These are phyloP conservation scores for Porphyrellus cyaneotinctus DNA, from an alignment of 768 basidiomycete genomes.

Conservation along the genomic window DNA sequence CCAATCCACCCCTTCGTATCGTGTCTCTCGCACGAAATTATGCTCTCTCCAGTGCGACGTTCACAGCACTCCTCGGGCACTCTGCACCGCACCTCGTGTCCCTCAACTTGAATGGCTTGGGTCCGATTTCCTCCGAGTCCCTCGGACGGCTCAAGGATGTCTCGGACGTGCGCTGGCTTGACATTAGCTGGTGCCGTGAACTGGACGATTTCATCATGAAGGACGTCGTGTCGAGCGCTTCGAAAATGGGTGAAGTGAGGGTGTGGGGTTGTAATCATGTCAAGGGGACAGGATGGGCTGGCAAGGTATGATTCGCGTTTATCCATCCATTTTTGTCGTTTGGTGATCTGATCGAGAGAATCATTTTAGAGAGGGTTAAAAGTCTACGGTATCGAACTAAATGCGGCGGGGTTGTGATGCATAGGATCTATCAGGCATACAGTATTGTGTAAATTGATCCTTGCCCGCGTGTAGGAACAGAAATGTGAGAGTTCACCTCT, in stretches of 20 bases:
- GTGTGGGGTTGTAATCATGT: slow-evolving; percentile 55
- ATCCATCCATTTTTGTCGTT: not conserved
- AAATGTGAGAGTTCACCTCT: not conserved
- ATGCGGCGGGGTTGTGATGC: slow-evolving; percentile 16
- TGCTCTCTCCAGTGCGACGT: slow-evolving; percentile 47
- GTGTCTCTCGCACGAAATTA: slow-evolving; percentile 66
- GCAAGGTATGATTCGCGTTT: slow-evolving; percentile 36
- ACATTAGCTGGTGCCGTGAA: slow-evolving; percentile 82
- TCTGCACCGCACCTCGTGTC: slow-evolving; percentile 54
- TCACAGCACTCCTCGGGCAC: slow-evolving; percentile 62
- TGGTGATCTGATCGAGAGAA: not conserved
- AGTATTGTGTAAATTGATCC: not conserved
- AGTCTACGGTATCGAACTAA: slow-evolving; percentile 41
- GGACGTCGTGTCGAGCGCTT: slow-evolving; percentile 50
- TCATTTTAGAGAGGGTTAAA: slow-evolving; percentile 23
- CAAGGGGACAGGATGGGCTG: slow-evolving; percentile 40
- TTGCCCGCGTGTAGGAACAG: not conserved
- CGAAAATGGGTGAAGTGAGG: slow-evolving; percentile 41
- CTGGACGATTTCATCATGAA: slow-evolving; percentile 82
- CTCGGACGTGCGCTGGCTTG: slow-evolving; percentile 51
- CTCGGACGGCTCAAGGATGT: slow-evolving; percentile 38
- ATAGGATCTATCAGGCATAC: not conserved
- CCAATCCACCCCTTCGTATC: slow-evolving; percentile 44
- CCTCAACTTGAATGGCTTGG: slow-evolving; percentile 78
- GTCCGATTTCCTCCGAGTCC: slow-evolving; percentile 49